A percentile compares a stretch with the other conserved stretches of the same genome.
Evolutionary conservation across 2,329 filamentous ascomycete genomes (phyloP).

Genomic region (Teratosphaeria epicoccoides): DNA sequence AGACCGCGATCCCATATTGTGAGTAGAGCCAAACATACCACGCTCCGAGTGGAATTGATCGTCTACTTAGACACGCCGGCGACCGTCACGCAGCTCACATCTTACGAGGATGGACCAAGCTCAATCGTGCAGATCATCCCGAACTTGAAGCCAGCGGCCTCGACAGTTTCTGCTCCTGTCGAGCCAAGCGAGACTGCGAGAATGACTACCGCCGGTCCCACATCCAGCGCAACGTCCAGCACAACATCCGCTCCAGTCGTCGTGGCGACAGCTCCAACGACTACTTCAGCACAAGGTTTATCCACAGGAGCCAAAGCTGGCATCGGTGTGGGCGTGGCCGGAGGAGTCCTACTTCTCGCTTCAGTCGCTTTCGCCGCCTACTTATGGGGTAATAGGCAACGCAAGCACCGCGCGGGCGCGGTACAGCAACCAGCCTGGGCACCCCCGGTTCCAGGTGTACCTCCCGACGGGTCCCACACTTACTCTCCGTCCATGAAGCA

Average conservation of each 20-base stretch:
- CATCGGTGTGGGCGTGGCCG: slow-evolving; percentile 16
- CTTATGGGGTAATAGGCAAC: slow-evolving; percentile 8
- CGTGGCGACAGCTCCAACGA: not conserved
- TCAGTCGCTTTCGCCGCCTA: slow-evolving; percentile 7
- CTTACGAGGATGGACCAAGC: slow-evolving; percentile 12
- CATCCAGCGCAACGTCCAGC: not conserved
- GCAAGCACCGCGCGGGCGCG: not conserved
- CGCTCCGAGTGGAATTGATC: not conserved
- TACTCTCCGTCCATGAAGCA: slow-evolving; percentile 3
- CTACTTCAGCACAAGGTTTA: slow-evolving; percentile 4
- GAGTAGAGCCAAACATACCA: slow-evolving; percentile 3
- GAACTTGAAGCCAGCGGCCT: slow-evolving; percentile 10
- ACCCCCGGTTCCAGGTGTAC: slow-evolving; percentile 1
- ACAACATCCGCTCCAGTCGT: not conserved
- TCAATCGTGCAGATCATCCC: slow-evolving; percentile 9
- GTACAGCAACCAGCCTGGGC: slow-evolving; percentile 2
- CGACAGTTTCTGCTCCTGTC: slow-evolving; percentile 9
- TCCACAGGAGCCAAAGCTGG: slow-evolving; percentile 15
- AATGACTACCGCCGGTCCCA: not conserved
- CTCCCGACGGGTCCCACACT: not conserved
- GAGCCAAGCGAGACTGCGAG: slow-evolving; percentile 3
- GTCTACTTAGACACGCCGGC: slow-evolving; percentile 11
- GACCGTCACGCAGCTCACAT: slow-evolving; percentile 13
- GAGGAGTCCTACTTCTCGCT: slow-evolving; percentile 12
- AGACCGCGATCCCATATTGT: slow-evolving; percentile 16